Percentiles rank a stretch among this genome's conserved stretches.
Evolutionary conservation across 345 rosid genomes (phyloP).

Genomic region (Viola odorata): DNA sequence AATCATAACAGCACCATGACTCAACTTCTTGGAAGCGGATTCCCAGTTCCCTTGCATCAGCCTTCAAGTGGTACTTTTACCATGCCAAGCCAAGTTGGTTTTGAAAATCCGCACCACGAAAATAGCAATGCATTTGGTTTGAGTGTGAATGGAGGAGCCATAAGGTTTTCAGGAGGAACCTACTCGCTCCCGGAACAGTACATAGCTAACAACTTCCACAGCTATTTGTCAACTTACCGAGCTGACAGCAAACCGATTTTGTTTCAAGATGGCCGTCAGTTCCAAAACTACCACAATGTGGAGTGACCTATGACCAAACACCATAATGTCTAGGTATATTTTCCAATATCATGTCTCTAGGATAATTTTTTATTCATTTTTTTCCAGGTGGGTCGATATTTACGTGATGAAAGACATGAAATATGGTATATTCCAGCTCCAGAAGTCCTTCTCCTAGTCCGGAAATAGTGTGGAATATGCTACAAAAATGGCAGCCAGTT

Average conservation of each 20-base stretch:
- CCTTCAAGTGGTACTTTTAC: slow-evolving; percentile 18
- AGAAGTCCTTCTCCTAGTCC: too few relatives aligned
- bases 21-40: slow-evolving; percentile 30
- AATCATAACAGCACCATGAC: slow-evolving; percentile 13
- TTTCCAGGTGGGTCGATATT: too few relatives aligned
- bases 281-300: slow-evolving; percentile 14
- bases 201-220: slow-evolving; percentile 26
- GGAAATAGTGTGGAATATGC: too few relatives aligned
- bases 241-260: slow-evolving; percentile 29
- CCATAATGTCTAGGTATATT: too few relatives aligned
- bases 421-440: too few relatives aligned
- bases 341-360: too few relatives aligned
- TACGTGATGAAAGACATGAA: too few relatives aligned
- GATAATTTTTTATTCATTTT: too few relatives aligned
- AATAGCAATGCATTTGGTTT: slow-evolving; percentile 17
- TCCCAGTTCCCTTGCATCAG: slow-evolving; percentile 29
- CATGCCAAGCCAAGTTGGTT: slow-evolving; percentile 22
- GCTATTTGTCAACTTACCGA: slow-evolving; percentile 14
- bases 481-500: too few relatives aligned
- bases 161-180: slow-evolving; percentile 25
- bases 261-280: slow-evolving; percentile 22
- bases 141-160: slow-evolving; percentile 37
- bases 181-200: slow-evolving; percentile 26
- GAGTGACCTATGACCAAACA: neutral
- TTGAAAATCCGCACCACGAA: slow-evolving; percentile 25